A percentile compares a stretch with the other conserved stretches of the same genome.
These are phyloP conservation scores for Boletus sp. DNA, from an alignment of 768 basidiomycete genomes.

Conservation along the genomic window DNA sequence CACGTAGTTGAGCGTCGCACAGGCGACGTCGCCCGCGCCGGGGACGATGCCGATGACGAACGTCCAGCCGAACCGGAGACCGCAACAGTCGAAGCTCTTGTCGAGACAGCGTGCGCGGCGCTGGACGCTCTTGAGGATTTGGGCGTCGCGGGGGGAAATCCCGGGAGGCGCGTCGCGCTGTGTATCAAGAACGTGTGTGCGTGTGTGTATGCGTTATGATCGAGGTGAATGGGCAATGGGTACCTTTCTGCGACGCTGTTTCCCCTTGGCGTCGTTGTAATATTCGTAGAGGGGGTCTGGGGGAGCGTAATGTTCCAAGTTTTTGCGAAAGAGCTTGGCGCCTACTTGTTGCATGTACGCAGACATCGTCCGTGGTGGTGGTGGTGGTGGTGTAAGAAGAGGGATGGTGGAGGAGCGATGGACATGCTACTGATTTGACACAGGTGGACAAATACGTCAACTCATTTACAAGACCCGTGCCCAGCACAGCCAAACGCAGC, in stretches of 20 bases:
- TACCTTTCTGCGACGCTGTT: conserved; percentile 36
- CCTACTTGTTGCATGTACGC: conserved; percentile 44
- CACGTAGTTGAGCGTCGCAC: conserved; percentile 63
- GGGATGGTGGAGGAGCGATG: not conserved
- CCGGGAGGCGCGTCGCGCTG: conserved; percentile 74
- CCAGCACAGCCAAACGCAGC: not conserved
- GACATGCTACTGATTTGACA: not conserved
- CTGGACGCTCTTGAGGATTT: conserved; percentile 71
- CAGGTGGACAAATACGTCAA: conserved; percentile 13
- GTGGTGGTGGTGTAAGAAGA: not conserved
- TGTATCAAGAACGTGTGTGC: too few species aligned
- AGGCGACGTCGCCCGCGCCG: conserved; percentile 61
- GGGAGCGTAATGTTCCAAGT: conserved; percentile 66
- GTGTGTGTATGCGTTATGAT: too few species aligned
- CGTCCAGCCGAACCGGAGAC: conserved; percentile 84
- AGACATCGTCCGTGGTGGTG: conserved; percentile 15
- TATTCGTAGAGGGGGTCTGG: conserved; percentile 68
- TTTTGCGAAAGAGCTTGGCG: conserved; percentile 56
- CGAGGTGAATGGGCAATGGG: conserved; percentile 9
- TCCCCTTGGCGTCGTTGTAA: conserved; percentile 29
- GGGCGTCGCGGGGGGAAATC: conserved; percentile 69
- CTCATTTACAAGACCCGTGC: not conserved
- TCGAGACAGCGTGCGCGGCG: conserved; percentile 82
- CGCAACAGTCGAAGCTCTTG: conserved; percentile 77
- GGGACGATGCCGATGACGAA: conserved; percentile 78